Conservation (phyloP, 345 rosid species). For the Excoecaria cochinchinensis region DNA sequence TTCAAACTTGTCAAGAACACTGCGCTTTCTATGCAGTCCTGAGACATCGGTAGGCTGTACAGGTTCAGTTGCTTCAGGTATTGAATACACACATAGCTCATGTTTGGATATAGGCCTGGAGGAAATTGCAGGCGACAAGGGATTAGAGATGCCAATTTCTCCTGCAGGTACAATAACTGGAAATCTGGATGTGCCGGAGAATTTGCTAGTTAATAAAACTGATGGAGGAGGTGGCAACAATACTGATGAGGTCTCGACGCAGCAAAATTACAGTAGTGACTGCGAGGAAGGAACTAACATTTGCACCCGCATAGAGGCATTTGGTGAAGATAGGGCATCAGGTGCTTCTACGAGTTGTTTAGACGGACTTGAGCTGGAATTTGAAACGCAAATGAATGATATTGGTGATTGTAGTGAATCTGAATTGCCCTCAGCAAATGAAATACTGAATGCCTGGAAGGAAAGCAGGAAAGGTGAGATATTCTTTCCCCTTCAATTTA, state of each 20-base stretch:
- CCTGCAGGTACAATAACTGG: slow-evolving; percentile 7
- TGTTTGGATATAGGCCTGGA: neutral
- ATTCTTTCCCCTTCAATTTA: slow-evolving; percentile 28
- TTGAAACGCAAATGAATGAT: slow-evolving; percentile 16
- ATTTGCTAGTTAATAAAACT: neutral
- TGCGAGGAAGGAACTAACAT: neutral
- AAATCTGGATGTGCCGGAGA: neutral
- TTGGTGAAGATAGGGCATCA: neutral
- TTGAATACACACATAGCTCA: slow-evolving; percentile 9
- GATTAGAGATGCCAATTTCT: slow-evolving; percentile 9
- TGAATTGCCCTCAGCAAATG: slow-evolving; percentile 56
- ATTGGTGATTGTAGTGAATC: slow-evolving; percentile 33
- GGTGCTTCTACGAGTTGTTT: slow-evolving; percentile 26
- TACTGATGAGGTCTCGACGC: slow-evolving; percentile 1
- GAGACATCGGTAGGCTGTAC: slow-evolving; percentile 19
- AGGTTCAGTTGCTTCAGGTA: slow-evolving; percentile 9
- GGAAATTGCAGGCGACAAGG: slow-evolving; percentile 7
- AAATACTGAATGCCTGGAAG: slow-evolving; percentile 71
- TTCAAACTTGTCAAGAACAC: slow-evolving; percentile 56
- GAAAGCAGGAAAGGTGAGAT: slow-evolving; percentile 39
- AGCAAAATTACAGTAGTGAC: neutral
- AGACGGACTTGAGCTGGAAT: slow-evolving; percentile 24
- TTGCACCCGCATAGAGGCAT: neutral
- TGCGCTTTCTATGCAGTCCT: slow-evolving; percentile 40
- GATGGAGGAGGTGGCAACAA: slow-evolving; percentile 4